phyloP scores from a whole-genome alignment of 164 flowering plant genomes.

The Aristolochia contorta region DNA sequence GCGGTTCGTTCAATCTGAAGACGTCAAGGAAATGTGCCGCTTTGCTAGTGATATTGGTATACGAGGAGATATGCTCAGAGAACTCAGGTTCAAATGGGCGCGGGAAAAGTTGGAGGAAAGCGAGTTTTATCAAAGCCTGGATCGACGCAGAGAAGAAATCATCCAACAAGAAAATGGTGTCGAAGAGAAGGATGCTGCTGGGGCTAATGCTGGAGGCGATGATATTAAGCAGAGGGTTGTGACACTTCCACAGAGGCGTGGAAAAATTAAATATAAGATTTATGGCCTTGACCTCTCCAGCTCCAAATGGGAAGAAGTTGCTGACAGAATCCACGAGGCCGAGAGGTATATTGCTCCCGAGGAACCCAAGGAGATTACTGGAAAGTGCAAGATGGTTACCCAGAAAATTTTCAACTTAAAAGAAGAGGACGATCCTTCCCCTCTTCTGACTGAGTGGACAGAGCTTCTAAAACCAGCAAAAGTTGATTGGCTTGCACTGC shows the following conservation, averaged over 20 bases:
- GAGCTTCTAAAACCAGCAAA: conserved; percentile 64
- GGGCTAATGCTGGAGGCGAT: conserved; percentile 8
- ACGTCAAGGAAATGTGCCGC: conserved; percentile 66
- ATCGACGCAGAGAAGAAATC: conserved; percentile 24
- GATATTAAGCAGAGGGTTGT: conserved; percentile 21
- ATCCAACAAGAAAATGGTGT: conserved; percentile 12
- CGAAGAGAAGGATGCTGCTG: conserved; percentile 4
- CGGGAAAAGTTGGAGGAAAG: conserved; percentile 70
- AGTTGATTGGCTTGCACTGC: conserved; percentile 75
- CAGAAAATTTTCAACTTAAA: conserved; percentile 44
- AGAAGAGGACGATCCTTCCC: conserved; percentile 53
- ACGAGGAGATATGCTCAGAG: conserved; percentile 84
- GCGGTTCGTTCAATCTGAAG: conserved; percentile 49
- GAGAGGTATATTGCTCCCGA: conserved; percentile 41
- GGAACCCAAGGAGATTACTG: conserved; percentile 64
- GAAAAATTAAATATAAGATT: conserved; percentile 74
- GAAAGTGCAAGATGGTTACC: conserved; percentile 68
- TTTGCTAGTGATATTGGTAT: conserved; percentile 86
- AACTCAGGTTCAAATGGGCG: conserved; percentile 91
- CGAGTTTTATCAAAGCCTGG: conserved; percentile 58
- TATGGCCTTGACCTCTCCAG: conserved; percentile 89
- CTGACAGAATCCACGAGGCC: conserved; percentile 55
- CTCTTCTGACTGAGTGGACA: conserved; percentile 65
- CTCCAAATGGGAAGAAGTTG: conserved; percentile 71
- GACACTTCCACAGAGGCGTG: conserved; percentile 61